Percentiles rank a stretch among this genome's conserved stretches.
These are phyloP conservation scores for Apiospora phragmitis DNA, from an alignment of 2,329 filamentous ascomycete genomes.

Conservation along the genomic window DNA sequence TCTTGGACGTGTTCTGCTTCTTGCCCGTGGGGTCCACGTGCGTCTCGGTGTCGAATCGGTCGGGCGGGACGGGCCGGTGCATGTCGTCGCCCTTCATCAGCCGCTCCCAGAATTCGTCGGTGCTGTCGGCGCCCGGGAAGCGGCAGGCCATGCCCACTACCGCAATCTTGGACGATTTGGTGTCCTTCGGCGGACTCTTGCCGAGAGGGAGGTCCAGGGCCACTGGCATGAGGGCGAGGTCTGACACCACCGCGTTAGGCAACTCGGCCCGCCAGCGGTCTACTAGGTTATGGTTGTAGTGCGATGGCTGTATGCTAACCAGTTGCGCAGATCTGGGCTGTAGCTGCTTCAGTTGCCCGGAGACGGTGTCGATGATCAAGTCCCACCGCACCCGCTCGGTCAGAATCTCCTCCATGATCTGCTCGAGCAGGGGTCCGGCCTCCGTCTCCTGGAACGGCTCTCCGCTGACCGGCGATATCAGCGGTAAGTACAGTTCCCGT, in stretches of 20 bases:
- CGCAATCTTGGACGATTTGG: constrained; percentile 57
- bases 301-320: neutral
- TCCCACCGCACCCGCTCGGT: constrained; percentile 4
- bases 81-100: constrained; percentile 63
- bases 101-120: constrained; percentile 63
- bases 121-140: constrained; percentile 59
- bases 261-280: constrained; percentile 6
- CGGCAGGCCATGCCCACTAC: constrained; percentile 67
- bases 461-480: constrained; percentile 1
- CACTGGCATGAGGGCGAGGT: neutral
- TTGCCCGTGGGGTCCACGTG: constrained; percentile 57
- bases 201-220: neutral
- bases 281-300: neutral
- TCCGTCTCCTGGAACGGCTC: neutral
- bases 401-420: constrained; percentile 8
- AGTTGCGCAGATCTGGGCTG: neutral
- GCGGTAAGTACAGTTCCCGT: neutral
- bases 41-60: constrained; percentile 13
- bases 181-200: neutral
- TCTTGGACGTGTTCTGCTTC: constrained; percentile 26
- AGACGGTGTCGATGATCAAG: neutral
- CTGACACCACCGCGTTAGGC: neutral
- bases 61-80: constrained; percentile 41
- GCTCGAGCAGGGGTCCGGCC: neutral
- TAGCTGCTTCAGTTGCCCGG: neutral